Base-by-base conservation (phyloP, 2,329 filamentous ascomycete species). In the Dactylonectria macrodidyma region DNA sequence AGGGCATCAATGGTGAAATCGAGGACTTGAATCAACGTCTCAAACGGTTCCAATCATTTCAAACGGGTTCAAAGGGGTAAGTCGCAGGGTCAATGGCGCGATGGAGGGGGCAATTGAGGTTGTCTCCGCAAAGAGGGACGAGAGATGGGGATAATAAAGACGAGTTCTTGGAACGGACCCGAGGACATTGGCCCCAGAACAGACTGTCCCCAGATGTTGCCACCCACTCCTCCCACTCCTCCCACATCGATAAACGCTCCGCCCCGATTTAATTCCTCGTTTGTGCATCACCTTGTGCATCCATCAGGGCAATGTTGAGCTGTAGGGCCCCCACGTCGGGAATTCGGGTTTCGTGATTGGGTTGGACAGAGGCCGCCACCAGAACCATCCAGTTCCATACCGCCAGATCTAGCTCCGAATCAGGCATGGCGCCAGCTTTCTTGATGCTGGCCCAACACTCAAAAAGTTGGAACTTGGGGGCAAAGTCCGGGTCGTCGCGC, bases 271-370 rank as follows among this genome's bases (percentile, higher is more conserved):
- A 54, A 38, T 54, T 54, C 9, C 51, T 54, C 51, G 51, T 26
- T 38, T 22, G 38, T 54, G 41, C 41, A 44, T 38, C 38, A 50
- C 11, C 16, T 51, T 52, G 67, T 64, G 64, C 62, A 70, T 72
- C 62, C 63, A 59, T 59, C 65, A 64, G 62, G 65, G 55, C 54
- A 69, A 72, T 74, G 73, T 64, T 69, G 68, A 71, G 72, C 70
- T 65, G 24, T 57, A 26, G 58, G 34, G 57, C 68, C 68, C 72
- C 73, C 74, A 73, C 72, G 71, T 67, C 65, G 22, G 55, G 68
- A 68, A 73, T 64, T 66, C 51, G 46, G 14, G 41, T 26, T 54
- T 38, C 10, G 55, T 76, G 74, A 76, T 75, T 76, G 73, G 73
- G 64, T 51, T 69, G 58, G 36, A 16, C 48, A 34, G 36, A 59